Conservation (phyloP, 1,284 basidiomycete genomes). For the Melampsora larici-populina region DNA sequence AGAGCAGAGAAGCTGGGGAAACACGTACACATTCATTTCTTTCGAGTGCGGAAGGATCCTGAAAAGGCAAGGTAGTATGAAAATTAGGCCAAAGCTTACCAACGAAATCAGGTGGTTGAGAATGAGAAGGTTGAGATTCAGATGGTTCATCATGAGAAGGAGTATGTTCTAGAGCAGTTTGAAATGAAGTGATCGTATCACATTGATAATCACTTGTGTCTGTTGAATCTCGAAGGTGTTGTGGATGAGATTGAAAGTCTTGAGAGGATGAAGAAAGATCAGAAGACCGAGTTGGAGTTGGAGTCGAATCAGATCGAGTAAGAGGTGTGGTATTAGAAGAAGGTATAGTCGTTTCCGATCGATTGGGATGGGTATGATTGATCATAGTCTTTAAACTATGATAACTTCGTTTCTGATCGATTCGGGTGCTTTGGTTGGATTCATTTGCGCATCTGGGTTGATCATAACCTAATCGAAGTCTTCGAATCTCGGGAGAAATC, state of each 20-base stretch:
- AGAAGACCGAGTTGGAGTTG: not conserved
- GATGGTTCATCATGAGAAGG: not conserved
- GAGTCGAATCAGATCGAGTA: slow-evolving; percentile 3
- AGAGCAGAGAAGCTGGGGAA: not conserved
- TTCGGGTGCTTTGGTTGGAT: not conserved
- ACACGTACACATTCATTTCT: not conserved
- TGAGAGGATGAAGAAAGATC: too few species aligned
- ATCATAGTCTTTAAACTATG: slow-evolving; percentile 36
- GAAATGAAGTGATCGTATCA: not conserved
- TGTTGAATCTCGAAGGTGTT: not conserved
- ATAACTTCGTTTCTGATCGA: slow-evolving; percentile 10
- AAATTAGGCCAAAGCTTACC: not conserved
- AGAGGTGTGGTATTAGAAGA: not conserved
- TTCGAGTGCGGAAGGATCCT: not conserved
- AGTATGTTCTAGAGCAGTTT: not conserved
- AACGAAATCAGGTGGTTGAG: not conserved
- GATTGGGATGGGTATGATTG: slow-evolving; percentile 21
- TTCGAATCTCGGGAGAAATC: not conserved
- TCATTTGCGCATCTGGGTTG: not conserved
- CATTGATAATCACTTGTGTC: not conserved
- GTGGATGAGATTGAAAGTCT: not conserved
- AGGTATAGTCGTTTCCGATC: not conserved
- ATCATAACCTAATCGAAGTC: slow-evolving; percentile 9
- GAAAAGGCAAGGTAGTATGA: not conserved
- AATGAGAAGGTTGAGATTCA: not conserved